phyloP scores from a whole-genome alignment of 768 basidiomycete genomes.

The Boletus vermiculosoides region DNA sequence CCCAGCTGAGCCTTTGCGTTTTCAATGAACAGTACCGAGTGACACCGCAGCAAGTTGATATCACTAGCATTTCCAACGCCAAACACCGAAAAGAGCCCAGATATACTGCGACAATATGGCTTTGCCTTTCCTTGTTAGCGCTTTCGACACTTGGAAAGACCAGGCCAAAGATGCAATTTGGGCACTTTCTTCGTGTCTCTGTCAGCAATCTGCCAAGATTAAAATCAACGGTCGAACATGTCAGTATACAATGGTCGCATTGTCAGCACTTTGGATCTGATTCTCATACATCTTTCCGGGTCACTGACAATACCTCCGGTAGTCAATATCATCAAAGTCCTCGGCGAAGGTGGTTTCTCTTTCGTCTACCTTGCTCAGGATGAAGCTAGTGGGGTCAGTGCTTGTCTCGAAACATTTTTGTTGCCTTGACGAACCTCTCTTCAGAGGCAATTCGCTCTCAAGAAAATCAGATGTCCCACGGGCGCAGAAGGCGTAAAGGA shows the following conservation, averaged over 20 bases:
- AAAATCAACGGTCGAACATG: slow-evolving; percentile 97
- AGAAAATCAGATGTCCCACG: slow-evolving; percentile 93
- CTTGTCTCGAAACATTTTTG: not conserved
- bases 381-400: slow-evolving; percentile 75
- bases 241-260: slow-evolving; percentile 41
- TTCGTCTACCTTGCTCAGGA: slow-evolving; percentile 89
- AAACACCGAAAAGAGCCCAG: not conserved
- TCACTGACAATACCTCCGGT: slow-evolving; percentile 6
- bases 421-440: not conserved
- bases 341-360: slow-evolving; percentile 96
- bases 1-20: too few species aligned
- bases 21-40: too few species aligned
- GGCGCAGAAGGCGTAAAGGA: slow-evolving; percentile 87
- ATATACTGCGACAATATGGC: slow-evolving; percentile 25
- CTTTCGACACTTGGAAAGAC: slow-evolving; percentile 61
- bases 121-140: slow-evolving; percentile 35
- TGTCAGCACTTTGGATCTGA: slow-evolving; percentile 4
- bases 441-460: slow-evolving; percentile 90
- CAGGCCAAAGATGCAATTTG: slow-evolving; percentile 80
- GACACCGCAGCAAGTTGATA: too few species aligned
- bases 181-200: slow-evolving; percentile 79
- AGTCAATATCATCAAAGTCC: slow-evolving; percentile 89
- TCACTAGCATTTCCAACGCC: not conserved
- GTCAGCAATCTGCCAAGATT: slow-evolving; percentile 78
- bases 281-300: not conserved